Evolutionary conservation across 306 rosid genomes (phyloP).

Genomic region (Gillenia trifoliata): DNA sequence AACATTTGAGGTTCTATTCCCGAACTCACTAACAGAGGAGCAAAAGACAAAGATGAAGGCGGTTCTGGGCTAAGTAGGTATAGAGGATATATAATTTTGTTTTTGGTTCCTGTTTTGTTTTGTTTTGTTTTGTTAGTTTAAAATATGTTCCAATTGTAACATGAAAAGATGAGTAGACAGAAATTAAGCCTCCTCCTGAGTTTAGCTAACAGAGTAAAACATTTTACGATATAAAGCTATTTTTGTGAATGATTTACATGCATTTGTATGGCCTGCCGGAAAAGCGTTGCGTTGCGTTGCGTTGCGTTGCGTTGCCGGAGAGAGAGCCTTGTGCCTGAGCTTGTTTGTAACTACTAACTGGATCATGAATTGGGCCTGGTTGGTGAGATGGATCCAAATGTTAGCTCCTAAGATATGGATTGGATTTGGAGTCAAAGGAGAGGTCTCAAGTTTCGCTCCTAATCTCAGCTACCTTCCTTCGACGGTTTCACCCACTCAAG

Average conservation of each 20-base stretch:
- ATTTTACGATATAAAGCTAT: not conserved
- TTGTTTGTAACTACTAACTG: no score
- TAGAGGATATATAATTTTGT: constrained; percentile 5
- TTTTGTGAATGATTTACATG: not conserved
- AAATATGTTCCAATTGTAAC: constrained; percentile 23
- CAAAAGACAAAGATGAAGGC: constrained; percentile 71
- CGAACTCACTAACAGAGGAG: constrained; percentile 67
- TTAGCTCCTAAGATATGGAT: not conserved
- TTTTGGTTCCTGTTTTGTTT: no score
- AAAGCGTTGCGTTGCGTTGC: no score
- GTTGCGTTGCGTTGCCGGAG: no score
- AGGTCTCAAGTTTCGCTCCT: no score
- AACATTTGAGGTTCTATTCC: constrained; percentile 82
- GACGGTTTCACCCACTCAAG: no score
- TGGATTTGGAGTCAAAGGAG: no score
- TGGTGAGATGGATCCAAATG: not conserved
- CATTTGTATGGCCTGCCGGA: not conserved
- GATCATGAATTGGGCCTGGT: not conserved
- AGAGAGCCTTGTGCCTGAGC: no score
- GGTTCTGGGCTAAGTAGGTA: constrained; percentile 50
- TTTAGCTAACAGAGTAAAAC: not conserved
- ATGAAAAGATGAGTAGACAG: constrained; percentile 22
- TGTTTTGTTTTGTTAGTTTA: constrained; percentile 16
- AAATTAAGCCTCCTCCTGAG: not conserved
- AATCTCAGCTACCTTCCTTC: no score